Evolutionary conservation across 2,329 filamentous ascomycete genomes (phyloP).

Genomic region (Colletotrichum sp.): DNA sequence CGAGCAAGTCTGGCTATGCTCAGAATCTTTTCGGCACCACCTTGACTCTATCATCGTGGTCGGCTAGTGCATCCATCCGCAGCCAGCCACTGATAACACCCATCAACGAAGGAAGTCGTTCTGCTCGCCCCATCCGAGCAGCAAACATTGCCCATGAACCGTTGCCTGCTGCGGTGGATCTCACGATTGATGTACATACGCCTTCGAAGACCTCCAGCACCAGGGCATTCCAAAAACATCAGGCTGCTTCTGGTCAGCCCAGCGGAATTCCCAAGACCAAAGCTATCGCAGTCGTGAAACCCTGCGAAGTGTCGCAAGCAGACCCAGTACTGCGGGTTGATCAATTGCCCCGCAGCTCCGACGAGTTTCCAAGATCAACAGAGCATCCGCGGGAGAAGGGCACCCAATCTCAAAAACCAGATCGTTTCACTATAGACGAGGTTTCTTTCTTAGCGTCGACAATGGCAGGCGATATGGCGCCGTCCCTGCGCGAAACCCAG

Average conservation of each 20-base stretch:
- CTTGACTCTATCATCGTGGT: slow-evolving; percentile 38
- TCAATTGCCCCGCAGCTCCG: background rate
- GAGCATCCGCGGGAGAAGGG: background rate
- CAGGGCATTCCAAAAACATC: background rate
- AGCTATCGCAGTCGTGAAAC: background rate
- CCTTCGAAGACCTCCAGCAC: background rate
- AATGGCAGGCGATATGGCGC: background rate
- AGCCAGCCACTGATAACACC: background rate
- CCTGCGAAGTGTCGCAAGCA: background rate
- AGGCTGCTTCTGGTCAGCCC: background rate
- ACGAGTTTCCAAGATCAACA: background rate
- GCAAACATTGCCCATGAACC: background rate
- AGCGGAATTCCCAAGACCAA: background rate
- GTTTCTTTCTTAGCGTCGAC: background rate
- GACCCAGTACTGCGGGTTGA: background rate
- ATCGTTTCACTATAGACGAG: background rate
- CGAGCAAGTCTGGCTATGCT: slow-evolving; percentile 54
- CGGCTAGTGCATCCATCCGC: background rate
- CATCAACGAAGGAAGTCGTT: background rate
- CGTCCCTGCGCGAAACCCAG: background rate
- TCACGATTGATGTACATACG: background rate
- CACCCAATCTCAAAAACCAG: background rate
- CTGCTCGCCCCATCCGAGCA: background rate
- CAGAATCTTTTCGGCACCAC: slow-evolving; percentile 55
- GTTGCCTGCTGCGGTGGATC: background rate